phyloP scores from a whole-genome alignment of 108 stramenopile species.

The Aurantiochytrium sp. region DNA sequence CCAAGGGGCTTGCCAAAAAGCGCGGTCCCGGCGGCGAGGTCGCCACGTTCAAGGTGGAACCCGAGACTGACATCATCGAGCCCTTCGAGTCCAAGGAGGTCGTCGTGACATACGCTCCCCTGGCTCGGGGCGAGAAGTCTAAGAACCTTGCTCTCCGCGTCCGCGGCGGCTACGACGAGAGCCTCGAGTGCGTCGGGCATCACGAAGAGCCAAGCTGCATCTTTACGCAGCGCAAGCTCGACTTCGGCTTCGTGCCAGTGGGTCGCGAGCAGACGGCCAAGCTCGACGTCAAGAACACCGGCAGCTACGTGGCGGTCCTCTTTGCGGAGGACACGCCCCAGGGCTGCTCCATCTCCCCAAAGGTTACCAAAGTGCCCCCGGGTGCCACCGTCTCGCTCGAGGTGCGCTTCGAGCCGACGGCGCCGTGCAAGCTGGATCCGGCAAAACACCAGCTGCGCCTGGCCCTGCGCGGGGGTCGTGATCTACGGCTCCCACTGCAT shows the following conservation, averaged over 20 bases:
- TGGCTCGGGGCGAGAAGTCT: background rate
- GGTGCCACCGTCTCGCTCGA: background rate
- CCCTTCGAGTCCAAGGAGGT: conserved; percentile 31
- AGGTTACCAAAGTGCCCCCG: background rate
- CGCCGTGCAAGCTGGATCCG: conserved; percentile 27
- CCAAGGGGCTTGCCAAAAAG: background rate
- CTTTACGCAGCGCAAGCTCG: conserved; percentile 39
- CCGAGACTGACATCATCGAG: background rate
- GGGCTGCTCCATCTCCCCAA: background rate
- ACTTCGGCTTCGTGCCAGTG: conserved; percentile 49
- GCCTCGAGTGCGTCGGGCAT: conserved; percentile 32
- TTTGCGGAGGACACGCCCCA: conserved; percentile 39
- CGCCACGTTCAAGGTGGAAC: background rate
- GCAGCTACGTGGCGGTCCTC: conserved; percentile 47
- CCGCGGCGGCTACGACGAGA: conserved; percentile 42
- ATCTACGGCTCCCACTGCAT: conserved; percentile 12
- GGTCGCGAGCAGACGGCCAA: conserved; percentile 36
- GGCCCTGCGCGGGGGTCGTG: conserved; percentile 38
- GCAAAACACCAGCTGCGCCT: background rate
- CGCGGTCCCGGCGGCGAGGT: background rate
- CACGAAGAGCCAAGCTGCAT: conserved; percentile 36
- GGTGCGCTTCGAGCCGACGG: background rate
- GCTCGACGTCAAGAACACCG: conserved; percentile 43
- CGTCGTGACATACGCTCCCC: conserved; percentile 41
- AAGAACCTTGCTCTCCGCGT: conserved; percentile 37